A percentile compares a stretch with the other conserved stretches of the same genome.
These are phyloP conservation scores for Fusarium neocosmosporiellum DNA, from an alignment of 2,329 filamentous ascomycete species.

Conservation along the genomic window DNA sequence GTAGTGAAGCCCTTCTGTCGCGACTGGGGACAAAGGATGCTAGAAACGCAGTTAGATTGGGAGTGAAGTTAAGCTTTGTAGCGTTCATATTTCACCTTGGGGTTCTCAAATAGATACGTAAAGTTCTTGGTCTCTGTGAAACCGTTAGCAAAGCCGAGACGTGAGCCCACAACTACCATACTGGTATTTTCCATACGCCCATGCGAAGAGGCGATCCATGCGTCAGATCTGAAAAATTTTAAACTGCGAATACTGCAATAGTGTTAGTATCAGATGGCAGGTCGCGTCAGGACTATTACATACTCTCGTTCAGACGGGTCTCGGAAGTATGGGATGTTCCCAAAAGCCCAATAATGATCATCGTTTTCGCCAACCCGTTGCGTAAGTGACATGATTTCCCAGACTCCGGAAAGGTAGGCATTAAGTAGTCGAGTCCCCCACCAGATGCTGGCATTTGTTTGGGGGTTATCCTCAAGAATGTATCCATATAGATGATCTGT, in stretches of 20 bases:
- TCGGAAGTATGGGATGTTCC: slow-evolving; percentile 1
- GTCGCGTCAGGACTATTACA: background rate
- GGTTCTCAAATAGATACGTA: background rate
- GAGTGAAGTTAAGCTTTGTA: background rate
- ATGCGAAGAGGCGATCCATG: slow-evolving; percentile 10
- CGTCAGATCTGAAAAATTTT: background rate
- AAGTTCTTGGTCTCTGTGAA: background rate
- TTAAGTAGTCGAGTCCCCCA: slow-evolving; percentile 29
- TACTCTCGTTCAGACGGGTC: slow-evolving; percentile 1
- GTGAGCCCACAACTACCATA: background rate
- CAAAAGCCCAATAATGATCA: slow-evolving; percentile 5
- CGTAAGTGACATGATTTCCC: slow-evolving; percentile 9
- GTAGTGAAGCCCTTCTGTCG: slow-evolving; percentile 16
- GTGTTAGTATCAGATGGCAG: background rate
- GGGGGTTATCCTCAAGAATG: slow-evolving; percentile 19
- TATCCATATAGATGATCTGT: slow-evolving; percentile 14
- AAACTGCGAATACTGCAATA: slow-evolving; percentile 1
- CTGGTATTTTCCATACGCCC: background rate
- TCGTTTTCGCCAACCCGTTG: background rate
- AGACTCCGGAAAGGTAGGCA: slow-evolving; percentile 11
- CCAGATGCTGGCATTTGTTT: slow-evolving; percentile 19
- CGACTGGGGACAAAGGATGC: background rate
- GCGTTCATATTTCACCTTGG: background rate
- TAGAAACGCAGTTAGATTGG: background rate
- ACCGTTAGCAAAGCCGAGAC: background rate